Evolutionary conservation across 2,329 filamentous ascomycete species (phyloP).

Genomic region (Fusarium luffae): DNA sequence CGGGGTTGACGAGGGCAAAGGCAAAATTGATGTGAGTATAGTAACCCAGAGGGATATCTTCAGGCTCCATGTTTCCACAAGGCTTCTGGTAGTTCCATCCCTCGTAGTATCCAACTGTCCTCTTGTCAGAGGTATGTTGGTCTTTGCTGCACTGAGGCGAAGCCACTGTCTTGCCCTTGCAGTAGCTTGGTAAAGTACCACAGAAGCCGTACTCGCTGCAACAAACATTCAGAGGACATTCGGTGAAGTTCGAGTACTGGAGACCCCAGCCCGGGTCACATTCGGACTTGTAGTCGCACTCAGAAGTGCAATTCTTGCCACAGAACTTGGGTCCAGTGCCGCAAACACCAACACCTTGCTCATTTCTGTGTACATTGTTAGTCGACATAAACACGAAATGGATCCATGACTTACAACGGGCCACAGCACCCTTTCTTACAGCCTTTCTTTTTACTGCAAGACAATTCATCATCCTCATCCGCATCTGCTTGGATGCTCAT

Average conservation of each 20-base stretch:
- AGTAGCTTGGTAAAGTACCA: conserved; percentile 28
- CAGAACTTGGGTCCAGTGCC: neutral
- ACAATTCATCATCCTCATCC: neutral
- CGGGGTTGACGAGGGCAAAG: conserved; percentile 49
- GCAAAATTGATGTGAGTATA: conserved; percentile 52
- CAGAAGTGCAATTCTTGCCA: conserved; percentile 23
- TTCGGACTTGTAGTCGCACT: conserved; percentile 43
- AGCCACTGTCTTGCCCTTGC: neutral
- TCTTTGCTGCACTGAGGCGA: neutral
- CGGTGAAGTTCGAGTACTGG: conserved; percentile 23
- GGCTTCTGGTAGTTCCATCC: conserved; percentile 36
- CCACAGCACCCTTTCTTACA: neutral
- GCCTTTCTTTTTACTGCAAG: neutral
- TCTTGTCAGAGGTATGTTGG: neutral
- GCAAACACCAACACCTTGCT: fast-evolving
- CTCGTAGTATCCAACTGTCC: conserved; percentile 48
- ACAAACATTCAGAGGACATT: conserved; percentile 53
- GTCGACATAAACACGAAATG: no score
- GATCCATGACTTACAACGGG: neutral
- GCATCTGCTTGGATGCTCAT: neutral
- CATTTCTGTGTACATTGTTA: neutral
- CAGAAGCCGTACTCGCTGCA: conserved; percentile 51
- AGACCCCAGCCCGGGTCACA: conserved; percentile 48
- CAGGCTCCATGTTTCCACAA: conserved; percentile 35
- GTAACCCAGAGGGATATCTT: conserved; percentile 33